Evolutionary conservation across 1,284 basidiomycete genomes (phyloP), one percentile per base, ranked within the genome.

Genomic region (Uromyces viciae-fabae): DNA sequence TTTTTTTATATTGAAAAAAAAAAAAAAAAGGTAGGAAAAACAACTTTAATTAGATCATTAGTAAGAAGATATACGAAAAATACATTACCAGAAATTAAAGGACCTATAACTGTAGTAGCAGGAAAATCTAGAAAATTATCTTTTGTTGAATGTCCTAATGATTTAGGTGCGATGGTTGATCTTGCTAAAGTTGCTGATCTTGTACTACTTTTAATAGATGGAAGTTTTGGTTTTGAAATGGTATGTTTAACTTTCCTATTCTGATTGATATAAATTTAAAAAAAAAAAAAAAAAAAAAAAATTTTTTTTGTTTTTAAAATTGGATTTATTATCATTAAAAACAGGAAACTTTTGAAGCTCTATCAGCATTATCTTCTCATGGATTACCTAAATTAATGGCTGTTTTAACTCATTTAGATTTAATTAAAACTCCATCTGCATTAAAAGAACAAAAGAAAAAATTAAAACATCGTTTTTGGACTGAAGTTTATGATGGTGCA

Each of bases 381-480:
- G 97, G 97, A 49, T 96, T 99, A 86, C 97, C 97, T 3, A 99
- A 99, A 88, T 93, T 99, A 84, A 95, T 99, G 82, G 96, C 96
- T 82, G 88, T 99, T 76, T 91, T 99, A 60, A 93, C 95, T 31
- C 97, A 99, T 86, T 90, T 99, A 64, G 97, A 99, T 87, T 91
- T 99, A 82, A 94, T 99, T 85, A 98, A 98, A 88, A 97, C 95
- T 86, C 90, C 92, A 8, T 90, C 92, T 0, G 92, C 91, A 0
- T 90, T 98, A 69, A 93, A 92, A 82, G 91, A 91, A 71, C 95
- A 94, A 75, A 99, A 99, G 88, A 98, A 98, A 86, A 88, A 92
- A 0, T 90, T 99, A 66, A 99, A 99, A 87, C 96, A 94, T 86
- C 93, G 97, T n/a, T 99, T 99, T 88, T 99, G 97, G 96, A 95